Percentiles rank a stretch among this genome's conserved stretches.
Evolutionary conservation across 768 basidiomycete genomes (phyloP).

Genomic region (Amanita rubescens): DNA sequence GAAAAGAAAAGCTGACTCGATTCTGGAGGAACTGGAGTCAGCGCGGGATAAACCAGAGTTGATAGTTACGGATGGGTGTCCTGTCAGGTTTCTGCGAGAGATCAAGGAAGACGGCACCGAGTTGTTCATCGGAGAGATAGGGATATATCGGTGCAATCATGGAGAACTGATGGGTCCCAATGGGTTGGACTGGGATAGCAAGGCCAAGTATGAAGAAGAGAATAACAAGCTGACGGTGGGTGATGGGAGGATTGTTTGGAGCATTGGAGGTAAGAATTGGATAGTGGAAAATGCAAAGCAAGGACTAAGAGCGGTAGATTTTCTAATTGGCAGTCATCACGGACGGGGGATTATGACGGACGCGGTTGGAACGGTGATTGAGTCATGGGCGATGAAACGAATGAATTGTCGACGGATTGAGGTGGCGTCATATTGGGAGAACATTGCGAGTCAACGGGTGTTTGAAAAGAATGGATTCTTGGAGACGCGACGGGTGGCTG

Average conservation of each 20-base stretch:
- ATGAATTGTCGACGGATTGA: constrained; percentile 48
- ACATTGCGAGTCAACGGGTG: constrained; percentile 53
- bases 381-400: constrained; percentile 55
- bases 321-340: constrained; percentile 19
- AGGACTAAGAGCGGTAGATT: constrained; percentile 13
- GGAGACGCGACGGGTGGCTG: constrained; percentile 28
- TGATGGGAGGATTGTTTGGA: constrained; percentile 41
- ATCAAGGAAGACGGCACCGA: constrained; percentile 45
- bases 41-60: constrained; percentile 15
- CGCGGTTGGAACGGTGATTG: constrained; percentile 46
- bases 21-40: constrained; percentile 22
- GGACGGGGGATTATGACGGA: constrained; percentile 54
- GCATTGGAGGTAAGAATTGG: constrained; percentile 17
- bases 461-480: constrained; percentile 63
- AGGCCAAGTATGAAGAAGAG: constrained; percentile 23
- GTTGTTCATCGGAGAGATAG: constrained; percentile 40
- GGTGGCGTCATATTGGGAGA: constrained; percentile 40
- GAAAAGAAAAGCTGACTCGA: constrained; percentile 19
- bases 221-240: constrained; percentile 37
- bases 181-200: constrained; percentile 28
- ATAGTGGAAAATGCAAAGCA: neutral
- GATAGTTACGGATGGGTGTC: constrained; percentile 31
- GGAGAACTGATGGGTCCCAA: constrained; percentile 22
- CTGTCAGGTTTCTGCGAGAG: constrained; percentile 45
- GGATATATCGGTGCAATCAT: constrained; percentile 24